Evolutionary conservation across 805 yeast species (phyloP), one percentile per base, ranked within the genome.

Genomic region (Ogataea paradorogensis): DNA sequence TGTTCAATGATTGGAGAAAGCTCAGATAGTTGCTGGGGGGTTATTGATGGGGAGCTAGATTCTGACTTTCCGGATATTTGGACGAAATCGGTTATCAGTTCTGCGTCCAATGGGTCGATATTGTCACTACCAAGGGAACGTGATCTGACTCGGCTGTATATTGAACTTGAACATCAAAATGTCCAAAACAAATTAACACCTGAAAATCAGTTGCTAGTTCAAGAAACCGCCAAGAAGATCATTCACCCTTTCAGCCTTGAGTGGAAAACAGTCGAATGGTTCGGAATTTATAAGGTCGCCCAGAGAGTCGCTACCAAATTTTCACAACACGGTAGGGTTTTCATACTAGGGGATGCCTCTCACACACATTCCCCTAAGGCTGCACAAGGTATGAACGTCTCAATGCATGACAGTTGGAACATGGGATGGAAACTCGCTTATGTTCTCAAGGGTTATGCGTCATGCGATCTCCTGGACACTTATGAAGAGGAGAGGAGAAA

Each of bases 21-120:
- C 13, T 50, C 67, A n/a, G 67, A 63, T 45, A 52, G 47, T 32
- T 53, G 59, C 16, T 63, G 67, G 67, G 67, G 66, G 14, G 67
- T 63, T 10, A 46, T 63, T 40, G 68, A 63, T 44, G 61, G 61
- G 15, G 65, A 56, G 21, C 56, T 63, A 11, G 43, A 50, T 10
- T 61, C 67, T 1, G 52, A 62, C 36, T 63, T 63, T 50, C 68
- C 68, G 3, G 67, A 63, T 48, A 48, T 63, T 35, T 48, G 67
- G 47, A 53, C 45, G 27, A 51, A 61, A 23, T 52, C 63, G 39
- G 67, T 63, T 9, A 55, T 63, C 27, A 62, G 56, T 25, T 61
- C 67, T 10, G 47, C 42, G 13, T 51, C 46, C 16, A 33, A 47
- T 32, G 67, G 67, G 2, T 52, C 65, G 8, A 53, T 63, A 9